Evolutionary conservation across 768 basidiomycete genomes (phyloP), one percentile per base, ranked within the genome.

Genomic region (Calvatia gigantea): DNA sequence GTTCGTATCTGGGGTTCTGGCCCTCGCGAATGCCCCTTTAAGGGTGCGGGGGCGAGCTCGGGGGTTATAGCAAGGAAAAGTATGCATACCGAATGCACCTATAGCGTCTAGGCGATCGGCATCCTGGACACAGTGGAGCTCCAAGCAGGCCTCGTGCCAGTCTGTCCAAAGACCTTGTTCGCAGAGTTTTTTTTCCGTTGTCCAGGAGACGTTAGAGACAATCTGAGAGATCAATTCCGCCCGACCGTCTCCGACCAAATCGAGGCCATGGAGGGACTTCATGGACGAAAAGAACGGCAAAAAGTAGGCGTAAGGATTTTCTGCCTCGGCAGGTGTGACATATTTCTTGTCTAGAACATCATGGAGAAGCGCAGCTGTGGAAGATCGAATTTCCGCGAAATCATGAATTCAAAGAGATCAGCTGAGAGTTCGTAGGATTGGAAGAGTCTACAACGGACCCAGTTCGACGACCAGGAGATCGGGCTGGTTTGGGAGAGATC

Each of bases 271-370:
- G 46, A 72, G 65, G 2, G 62, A 62, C 4, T 74, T 73, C 64
- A 80, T 70, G 3, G 67, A 69, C 51, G 73, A 59, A 65, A 89
- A 89, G 68, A 84, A 83, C 19, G 89, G 85, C 21, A 82, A 71
- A 67, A 91, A 87, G 64, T 81, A 89, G 53, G 73, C 69, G 68
- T 82, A 83, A 5, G 86, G 81, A 65, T 89, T 82, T 15, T 79
- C 73, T 11, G 82, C 79, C 61, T 81, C 69, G 52, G 74, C 75
- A 11, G 75, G 67, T 1, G 84, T 72, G 15, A 86, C 84, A 64
- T 93, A 91, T 74, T 93, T 92, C 73, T 88, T 90, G 78, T 92
- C 90, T 31, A 91, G 73, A 38, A 94, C 78, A 68, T 96, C 93
- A 64, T 95, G 94, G 42, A 95, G 80, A 35, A 96, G 79, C n/a